phyloP scores from a whole-genome alignment of 2,329 filamentous ascomycete species.

The Claviceps pazoutovae region DNA sequence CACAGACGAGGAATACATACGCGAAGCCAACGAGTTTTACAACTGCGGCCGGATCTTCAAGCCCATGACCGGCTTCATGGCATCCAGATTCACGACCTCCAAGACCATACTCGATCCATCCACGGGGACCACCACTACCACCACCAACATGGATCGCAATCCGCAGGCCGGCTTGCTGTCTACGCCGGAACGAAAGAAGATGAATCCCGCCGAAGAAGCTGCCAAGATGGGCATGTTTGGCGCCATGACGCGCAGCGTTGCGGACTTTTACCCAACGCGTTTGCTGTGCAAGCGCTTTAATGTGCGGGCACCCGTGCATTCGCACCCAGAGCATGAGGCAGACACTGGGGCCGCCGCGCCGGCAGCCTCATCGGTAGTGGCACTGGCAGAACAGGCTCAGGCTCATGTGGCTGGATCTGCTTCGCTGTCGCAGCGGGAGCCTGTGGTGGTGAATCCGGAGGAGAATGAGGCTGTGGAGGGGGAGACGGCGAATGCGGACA shows the following conservation, averaged over 20 bases:
- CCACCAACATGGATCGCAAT: slow-evolving; percentile 4
- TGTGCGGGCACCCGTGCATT: slow-evolving; percentile 61
- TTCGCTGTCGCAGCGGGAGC: background rate
- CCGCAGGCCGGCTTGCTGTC: slow-evolving; percentile 14
- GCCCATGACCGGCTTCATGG: slow-evolving; percentile 85
- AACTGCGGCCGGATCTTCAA: slow-evolving; percentile 62
- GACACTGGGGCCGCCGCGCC: slow-evolving; percentile 9
- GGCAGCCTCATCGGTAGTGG: too few relatives aligned
- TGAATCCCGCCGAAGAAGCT: slow-evolving; percentile 70
- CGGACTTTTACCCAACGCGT: slow-evolving; percentile 66
- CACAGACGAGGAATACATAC: slow-evolving; percentile 59
- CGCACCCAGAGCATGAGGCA: slow-evolving; percentile 36
- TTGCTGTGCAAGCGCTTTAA: slow-evolving; percentile 92
- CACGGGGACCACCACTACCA: background rate
- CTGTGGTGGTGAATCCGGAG: slow-evolving; percentile 47
- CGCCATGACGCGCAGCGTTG: slow-evolving; percentile 59
- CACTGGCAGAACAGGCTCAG: background rate
- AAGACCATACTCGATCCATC: slow-evolving; percentile 28
- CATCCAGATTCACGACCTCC: slow-evolving; percentile 74
- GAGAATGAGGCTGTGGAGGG: slow-evolving; percentile 56
- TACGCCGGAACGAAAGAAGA: slow-evolving; percentile 19
- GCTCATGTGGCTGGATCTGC: background rate
- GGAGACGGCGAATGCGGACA: slow-evolving; percentile 59
- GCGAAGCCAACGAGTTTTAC: slow-evolving; percentile 65
- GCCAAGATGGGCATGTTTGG: slow-evolving; percentile 90